These are phyloP conservation scores for Pholiota adiposa DNA, from an alignment of 1,284 basidiomycete genomes.

Conservation along the genomic window DNA sequence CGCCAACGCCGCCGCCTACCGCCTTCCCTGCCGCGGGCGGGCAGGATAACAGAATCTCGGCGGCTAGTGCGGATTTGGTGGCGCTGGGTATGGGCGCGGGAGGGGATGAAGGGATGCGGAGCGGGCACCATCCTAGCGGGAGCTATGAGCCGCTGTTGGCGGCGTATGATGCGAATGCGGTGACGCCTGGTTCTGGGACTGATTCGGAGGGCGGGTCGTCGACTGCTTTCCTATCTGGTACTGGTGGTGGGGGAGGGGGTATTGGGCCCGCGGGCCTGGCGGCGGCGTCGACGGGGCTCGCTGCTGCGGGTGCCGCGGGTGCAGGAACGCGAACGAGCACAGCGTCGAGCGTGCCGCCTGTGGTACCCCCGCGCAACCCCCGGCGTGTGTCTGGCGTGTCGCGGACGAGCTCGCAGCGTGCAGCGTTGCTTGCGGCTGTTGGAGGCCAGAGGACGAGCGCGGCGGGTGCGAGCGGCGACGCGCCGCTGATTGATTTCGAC, in stretches of 20 bases:
- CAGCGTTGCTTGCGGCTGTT: not conserved
- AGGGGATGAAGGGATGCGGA: not conserved
- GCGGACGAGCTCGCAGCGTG: not conserved
- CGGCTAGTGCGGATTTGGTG: conserved; percentile 37
- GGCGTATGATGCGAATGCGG: conserved; percentile 13
- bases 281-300: not conserved
- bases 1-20: not conserved
- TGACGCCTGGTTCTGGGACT: not conserved
- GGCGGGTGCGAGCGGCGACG: conserved; percentile 1
- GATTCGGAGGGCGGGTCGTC: not conserved
- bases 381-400: conserved; percentile 23
- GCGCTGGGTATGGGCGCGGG: conserved; percentile 10
- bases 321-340: not conserved
- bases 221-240: not conserved
- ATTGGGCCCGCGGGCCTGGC: not conserved
- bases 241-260: not conserved
- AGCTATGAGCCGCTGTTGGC: conserved; percentile 70
- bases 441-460: conserved; percentile 5
- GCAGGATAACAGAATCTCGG: conserved; percentile 36
- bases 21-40: not conserved
- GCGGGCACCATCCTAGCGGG: conserved; percentile 46
- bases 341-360: not conserved
- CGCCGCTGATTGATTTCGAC: conserved; percentile 1
- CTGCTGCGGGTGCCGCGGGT: not conserved
- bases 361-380: conserved; percentile 50